These are phyloP conservation scores for Yamagishiella unicocca DNA, from an alignment of 139 green algal genomes.

Conservation along the genomic window DNA sequence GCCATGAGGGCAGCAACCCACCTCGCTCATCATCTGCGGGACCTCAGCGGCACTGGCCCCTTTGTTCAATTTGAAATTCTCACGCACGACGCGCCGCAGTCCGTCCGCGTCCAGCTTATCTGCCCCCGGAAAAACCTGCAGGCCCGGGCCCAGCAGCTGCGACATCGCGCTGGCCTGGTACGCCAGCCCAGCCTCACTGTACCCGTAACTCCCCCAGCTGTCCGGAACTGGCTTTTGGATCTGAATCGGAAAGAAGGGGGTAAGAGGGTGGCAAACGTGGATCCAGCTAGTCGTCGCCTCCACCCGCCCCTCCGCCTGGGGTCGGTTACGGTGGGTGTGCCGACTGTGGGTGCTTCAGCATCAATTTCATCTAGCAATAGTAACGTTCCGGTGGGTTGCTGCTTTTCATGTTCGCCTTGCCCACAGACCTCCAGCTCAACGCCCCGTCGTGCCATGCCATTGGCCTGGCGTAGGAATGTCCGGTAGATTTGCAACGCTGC, in stretches of 20 bases:
- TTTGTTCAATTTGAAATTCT: constrained; percentile 24
- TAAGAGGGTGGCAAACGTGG: too few species aligned
- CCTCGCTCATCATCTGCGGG: constrained; percentile 3
- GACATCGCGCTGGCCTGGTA: constrained; percentile 14
- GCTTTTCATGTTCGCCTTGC: too few species aligned
- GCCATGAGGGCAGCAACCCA: constrained; percentile 19
- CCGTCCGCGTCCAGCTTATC: background rate
- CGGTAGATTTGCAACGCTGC: constrained; percentile 22
- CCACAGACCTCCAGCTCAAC: background rate
- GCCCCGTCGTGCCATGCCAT: background rate
- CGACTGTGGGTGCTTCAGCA: too few species aligned
- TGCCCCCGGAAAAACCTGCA: background rate
- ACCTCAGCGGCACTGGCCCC: background rate
- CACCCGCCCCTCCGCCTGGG: too few species aligned
- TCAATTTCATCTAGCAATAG: too few species aligned
- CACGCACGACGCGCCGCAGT: constrained; percentile 13
- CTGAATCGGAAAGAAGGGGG: background rate
- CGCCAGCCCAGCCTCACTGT: background rate
- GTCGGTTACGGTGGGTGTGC: too few species aligned
- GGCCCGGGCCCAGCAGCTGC: constrained; percentile 18
- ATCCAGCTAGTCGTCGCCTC: too few species aligned
- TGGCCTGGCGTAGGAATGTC: background rate
- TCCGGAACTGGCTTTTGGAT: constrained; percentile 37
- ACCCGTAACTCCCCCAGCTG: constrained; percentile 18
- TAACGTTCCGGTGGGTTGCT: too few species aligned